Conservation (phyloP, 1,284 basidiomycete species). For the Singerocomus inundabilis region DNA sequence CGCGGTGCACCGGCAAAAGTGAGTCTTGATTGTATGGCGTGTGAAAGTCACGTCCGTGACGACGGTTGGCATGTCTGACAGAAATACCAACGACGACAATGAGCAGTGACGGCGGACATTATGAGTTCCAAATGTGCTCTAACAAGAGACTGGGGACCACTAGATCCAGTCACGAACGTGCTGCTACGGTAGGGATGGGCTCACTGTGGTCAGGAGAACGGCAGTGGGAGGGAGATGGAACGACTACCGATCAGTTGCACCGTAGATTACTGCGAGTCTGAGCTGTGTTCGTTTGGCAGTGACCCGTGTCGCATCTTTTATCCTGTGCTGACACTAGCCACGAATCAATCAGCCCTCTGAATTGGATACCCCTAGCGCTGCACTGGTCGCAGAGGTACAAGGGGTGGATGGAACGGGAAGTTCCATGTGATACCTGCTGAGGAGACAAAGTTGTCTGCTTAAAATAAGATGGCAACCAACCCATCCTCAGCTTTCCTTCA, state of each 20-base stretch:
- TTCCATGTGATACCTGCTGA: slow-evolving; percentile 18
- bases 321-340: neutral
- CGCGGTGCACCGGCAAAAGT: too few relatives aligned
- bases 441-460: slow-evolving; percentile 1
- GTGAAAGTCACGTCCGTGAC: neutral
- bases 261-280: too few relatives aligned
- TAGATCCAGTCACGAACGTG: too few relatives aligned
- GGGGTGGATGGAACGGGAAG: slow-evolving; percentile 3
- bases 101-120: neutral
- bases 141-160: too few relatives aligned
- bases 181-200: too few relatives aligned
- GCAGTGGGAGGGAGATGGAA: too few relatives aligned
- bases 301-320: neutral
- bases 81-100: neutral
- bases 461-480: slow-evolving; percentile 13
- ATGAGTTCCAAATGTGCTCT: too few relatives aligned
- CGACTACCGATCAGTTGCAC: too few relatives aligned
- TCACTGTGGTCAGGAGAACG: neutral
- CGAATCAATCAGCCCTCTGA: neutral
- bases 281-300: too few relatives aligned
- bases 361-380: neutral
- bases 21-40: neutral
- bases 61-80: neutral
- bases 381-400: neutral
- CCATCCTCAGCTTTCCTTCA: neutral